Evolutionary conservation across 805 yeast species (phyloP).

Genomic region (Metschnikowia peoriensis): DNA sequence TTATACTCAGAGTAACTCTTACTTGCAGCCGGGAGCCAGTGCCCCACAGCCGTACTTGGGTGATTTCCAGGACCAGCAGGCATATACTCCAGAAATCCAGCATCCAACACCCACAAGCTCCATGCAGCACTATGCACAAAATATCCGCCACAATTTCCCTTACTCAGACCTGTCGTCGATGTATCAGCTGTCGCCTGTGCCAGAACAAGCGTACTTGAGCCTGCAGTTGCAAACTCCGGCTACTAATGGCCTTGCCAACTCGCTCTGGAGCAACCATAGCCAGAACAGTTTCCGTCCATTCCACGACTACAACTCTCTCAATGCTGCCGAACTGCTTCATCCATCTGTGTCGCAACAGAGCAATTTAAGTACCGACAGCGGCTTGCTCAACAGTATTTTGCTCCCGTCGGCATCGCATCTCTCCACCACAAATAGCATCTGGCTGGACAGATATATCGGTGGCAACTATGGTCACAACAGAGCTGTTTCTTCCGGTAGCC

Average conservation of each 20-base stretch:
- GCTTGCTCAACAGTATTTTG: slow-evolving; percentile 11
- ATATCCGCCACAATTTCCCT: slow-evolving; percentile 9
- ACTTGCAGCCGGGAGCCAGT: not conserved
- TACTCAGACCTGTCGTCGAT: slow-evolving; percentile 1
- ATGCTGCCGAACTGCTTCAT: slow-evolving; percentile 8
- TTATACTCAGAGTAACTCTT: not conserved
- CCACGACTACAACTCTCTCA: slow-evolving; percentile 8
- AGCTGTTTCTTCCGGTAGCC: slow-evolving; percentile 13
- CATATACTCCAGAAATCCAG: not conserved
- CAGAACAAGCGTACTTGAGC: slow-evolving; percentile 3
- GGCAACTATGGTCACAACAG: slow-evolving; percentile 12
- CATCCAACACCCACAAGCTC: slow-evolving; percentile 2
- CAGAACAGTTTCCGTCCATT: slow-evolving; percentile 14
- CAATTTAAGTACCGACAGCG: slow-evolving; percentile 8
- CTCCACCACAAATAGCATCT: slow-evolving; percentile 13
- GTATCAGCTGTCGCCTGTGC: not conserved
- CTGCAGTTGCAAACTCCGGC: slow-evolving; percentile 3
- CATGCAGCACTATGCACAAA: slow-evolving; percentile 10
- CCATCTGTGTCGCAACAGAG: slow-evolving; percentile 13
- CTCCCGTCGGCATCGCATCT: slow-evolving; percentile 11
- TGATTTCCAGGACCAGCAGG: not conserved
- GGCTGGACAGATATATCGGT: slow-evolving; percentile 18
- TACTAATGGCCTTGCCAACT: not conserved
- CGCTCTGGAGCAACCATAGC: slow-evolving; percentile 14
- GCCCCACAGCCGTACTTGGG: not conserved